A percentile compares a stretch with the other conserved stretches of the same genome.
These are phyloP conservation scores for Trypanosoma brucei DNA, from an alignment of 208 protist genomes.

Conservation along the genomic window DNA sequence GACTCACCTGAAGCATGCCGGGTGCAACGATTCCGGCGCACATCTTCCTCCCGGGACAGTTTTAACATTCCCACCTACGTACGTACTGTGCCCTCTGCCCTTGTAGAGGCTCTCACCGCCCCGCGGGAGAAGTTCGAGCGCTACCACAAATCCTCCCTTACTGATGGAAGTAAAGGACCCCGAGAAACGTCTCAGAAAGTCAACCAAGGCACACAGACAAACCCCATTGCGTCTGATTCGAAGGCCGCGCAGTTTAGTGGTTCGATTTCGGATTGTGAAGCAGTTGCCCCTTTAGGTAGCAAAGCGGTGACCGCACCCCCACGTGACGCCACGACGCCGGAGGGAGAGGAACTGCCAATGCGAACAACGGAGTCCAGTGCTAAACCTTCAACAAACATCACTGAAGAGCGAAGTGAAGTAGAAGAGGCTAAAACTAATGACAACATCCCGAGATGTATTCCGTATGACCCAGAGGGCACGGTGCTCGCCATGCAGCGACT, in stretches of 20 bases:
- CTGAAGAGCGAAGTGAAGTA: too few species aligned
- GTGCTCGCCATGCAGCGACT: conserved; percentile 34
- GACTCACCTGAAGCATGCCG: conserved; percentile 6
- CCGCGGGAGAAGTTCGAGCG: conserved; percentile 17
- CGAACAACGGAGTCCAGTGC: too few species aligned
- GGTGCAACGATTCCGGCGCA: conserved; percentile 19
- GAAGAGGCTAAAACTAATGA: not conserved
- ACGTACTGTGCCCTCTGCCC: conserved; percentile 21
- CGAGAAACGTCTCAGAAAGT: not conserved
- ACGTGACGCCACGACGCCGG: too few species aligned
- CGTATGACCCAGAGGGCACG: conserved; percentile 34
- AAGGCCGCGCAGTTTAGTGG: too few species aligned
- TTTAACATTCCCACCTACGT: conserved; percentile 12
- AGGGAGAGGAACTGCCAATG: too few species aligned
- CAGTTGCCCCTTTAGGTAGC: too few species aligned
- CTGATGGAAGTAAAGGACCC: not conserved
- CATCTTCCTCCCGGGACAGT: conserved; percentile 34
- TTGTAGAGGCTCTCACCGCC: conserved; percentile 21
- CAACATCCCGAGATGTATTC: conserved; percentile 13
- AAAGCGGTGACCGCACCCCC: too few species aligned
- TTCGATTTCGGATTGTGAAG: too few species aligned
- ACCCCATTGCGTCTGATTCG: not conserved
- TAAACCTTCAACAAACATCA: too few species aligned
- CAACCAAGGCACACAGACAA: conserved; percentile 7
- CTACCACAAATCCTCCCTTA: not conserved